Conservation (phyloP, 768 basidiomycete species). For the Coprinopsis sp. region DNA sequence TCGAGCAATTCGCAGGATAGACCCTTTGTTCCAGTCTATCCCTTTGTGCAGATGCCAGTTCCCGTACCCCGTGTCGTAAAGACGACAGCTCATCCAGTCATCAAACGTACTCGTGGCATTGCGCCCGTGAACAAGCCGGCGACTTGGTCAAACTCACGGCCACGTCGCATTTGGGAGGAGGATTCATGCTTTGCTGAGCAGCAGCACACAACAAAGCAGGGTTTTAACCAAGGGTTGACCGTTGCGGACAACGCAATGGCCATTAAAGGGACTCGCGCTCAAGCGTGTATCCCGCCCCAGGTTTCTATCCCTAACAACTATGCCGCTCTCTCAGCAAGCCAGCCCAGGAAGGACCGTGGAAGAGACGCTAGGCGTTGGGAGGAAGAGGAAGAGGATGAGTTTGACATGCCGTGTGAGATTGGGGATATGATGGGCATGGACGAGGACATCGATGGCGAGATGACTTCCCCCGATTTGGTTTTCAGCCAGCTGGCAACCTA, state of each 20-base stretch:
- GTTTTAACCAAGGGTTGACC: constrained; percentile 73
- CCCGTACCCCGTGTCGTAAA: constrained; percentile 65
- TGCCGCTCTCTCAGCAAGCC: background rate
- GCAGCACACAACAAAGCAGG: constrained; percentile 40
- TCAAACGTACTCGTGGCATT: constrained; percentile 50
- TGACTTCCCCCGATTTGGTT: constrained; percentile 14
- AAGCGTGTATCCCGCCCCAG: constrained; percentile 83
- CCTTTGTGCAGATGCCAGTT: constrained; percentile 75
- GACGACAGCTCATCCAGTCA: constrained; percentile 57
- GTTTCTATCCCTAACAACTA: constrained; percentile 23
- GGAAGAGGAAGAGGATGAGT: constrained; percentile 3
- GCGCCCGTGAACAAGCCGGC: constrained; percentile 43
- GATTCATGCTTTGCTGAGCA: constrained; percentile 29
- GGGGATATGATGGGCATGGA: constrained; percentile 6
- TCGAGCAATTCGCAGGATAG: constrained; percentile 35
- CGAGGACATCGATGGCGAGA: constrained; percentile 7
- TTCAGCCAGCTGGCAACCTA: constrained; percentile 23
- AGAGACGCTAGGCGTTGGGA: background rate
- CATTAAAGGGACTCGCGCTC: constrained; percentile 83
- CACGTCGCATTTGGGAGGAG: constrained; percentile 64
- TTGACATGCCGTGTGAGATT: background rate
- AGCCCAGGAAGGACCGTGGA: background rate
- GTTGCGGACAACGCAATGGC: constrained; percentile 71
- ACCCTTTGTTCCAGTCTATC: constrained; percentile 34
- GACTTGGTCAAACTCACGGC: constrained; percentile 66